Evolutionary conservation across 2,329 filamentous ascomycete species (phyloP).

Genomic region (Claviceps sp.): DNA sequence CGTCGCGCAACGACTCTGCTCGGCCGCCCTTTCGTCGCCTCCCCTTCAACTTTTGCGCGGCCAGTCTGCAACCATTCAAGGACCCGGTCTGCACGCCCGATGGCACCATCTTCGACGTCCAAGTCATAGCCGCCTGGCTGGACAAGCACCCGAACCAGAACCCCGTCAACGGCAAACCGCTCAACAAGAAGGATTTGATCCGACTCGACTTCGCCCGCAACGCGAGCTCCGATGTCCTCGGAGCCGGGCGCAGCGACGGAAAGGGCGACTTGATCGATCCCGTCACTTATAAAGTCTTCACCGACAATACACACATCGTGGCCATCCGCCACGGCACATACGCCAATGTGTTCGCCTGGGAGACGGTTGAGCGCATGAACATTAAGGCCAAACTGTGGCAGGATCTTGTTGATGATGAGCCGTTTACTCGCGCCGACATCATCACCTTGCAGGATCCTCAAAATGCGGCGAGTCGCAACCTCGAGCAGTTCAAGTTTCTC

Average conservation of each 20-base stretch:
- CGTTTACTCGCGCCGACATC: conserved; percentile 81
- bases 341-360: conserved; percentile 92
- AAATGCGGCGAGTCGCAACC: conserved; percentile 67
- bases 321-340: conserved; percentile 67
- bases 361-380: conserved; percentile 89
- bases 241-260: conserved; percentile 34
- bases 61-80: conserved; percentile 87
- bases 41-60: conserved; percentile 95
- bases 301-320: conserved; percentile 94
- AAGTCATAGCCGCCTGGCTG: conserved; percentile 87
- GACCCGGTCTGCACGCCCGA: conserved; percentile 83
- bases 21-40: conserved; percentile 65
- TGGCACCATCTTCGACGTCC: conserved; percentile 88
- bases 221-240: conserved; percentile 47
- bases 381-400: conserved; percentile 94
- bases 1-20: conserved; percentile 23
- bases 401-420: conserved; percentile 75
- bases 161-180: conserved; percentile 67
- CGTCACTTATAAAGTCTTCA: conserved; percentile 94
- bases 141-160: conserved; percentile 81
- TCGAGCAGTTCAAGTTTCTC: conserved; percentile 80
- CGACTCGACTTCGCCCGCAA: conserved; percentile 88
- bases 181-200: conserved; percentile 73
- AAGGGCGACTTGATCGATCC: conserved; percentile 83
- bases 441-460: conserved; percentile 95